Evolutionary conservation across 2,329 filamentous ascomycete species (phyloP).

Genomic region (Pestalotiopsis sp.): DNA sequence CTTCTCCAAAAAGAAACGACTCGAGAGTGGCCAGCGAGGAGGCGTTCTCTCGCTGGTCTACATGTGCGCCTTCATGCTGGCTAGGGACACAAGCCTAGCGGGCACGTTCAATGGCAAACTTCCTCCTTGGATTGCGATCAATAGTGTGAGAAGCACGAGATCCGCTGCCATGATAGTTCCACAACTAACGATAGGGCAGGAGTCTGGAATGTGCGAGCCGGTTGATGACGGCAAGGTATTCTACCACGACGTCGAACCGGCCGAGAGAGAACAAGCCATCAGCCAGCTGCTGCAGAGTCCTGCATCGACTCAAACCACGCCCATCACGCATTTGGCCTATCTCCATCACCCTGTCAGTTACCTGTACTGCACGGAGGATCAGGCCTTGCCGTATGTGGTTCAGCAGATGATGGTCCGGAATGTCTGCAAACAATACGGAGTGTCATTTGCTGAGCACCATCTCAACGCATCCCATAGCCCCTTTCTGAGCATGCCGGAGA

Average conservation of each 20-base stretch:
- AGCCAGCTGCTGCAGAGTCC: neutral
- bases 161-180: neutral
- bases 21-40: neutral
- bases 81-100: neutral
- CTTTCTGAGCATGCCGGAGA: neutral
- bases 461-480: neutral
- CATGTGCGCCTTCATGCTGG: neutral
- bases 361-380: neutral
- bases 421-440: neutral
- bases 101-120: neutral
- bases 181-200: neutral
- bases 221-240: neutral
- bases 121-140: neutral
- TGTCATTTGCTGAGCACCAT: neutral
- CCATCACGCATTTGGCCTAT: constrained; percentile 1
- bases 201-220: neutral
- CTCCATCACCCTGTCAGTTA: neutral
- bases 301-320: neutral
- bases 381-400: neutral
- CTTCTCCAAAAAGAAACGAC: neutral
- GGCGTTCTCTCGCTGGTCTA: neutral
- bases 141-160: neutral
- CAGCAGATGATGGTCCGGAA: neutral
- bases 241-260: neutral
- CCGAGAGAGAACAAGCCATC: neutral